Conservation (phyloP, 2,329 filamentous ascomycete genomes). For the Curvularia sp. region DNA sequence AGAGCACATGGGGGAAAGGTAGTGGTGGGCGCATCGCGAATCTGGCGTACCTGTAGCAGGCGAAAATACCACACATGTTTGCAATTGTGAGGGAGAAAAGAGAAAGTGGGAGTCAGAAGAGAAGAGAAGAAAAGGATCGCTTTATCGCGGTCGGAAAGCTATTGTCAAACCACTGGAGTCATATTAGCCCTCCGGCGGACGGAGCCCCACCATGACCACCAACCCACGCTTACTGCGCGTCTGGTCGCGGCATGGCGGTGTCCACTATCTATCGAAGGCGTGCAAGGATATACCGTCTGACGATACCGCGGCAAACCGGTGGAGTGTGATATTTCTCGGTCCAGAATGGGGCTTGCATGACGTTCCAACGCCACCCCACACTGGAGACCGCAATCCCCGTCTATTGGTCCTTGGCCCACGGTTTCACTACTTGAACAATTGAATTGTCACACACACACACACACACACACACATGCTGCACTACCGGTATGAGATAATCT, state of each 20-base stretch:
- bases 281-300: constrained; percentile 9
- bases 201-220: constrained; percentile 10
- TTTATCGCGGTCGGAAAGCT: constrained; percentile 26
- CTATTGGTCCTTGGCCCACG: constrained; percentile 24
- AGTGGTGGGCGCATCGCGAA: constrained; percentile 25
- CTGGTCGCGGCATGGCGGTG: constrained; percentile 5
- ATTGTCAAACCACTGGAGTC: constrained; percentile 34
- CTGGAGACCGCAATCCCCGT: constrained; percentile 13
- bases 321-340: constrained; percentile 13
- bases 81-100: constrained; percentile 18
- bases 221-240: constrained; percentile 12
- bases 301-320: constrained; percentile 15
- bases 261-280: constrained; percentile 9
- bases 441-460: too few relatives aligned
- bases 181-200: constrained; percentile 32
- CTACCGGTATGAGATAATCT: not conserved
- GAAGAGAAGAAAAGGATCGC: constrained; percentile 8
- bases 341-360: constrained; percentile 3
- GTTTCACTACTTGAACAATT: not conserved
- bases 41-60: constrained; percentile 77
- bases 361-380: constrained; percentile 17
- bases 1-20: constrained; percentile 25
- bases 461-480: not conserved
- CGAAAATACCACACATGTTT: constrained; percentile 97
- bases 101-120: constrained; percentile 14